Evolutionary conservation across 2,329 filamentous ascomycete species (phyloP).

Genomic region (Fusarium sp.): DNA sequence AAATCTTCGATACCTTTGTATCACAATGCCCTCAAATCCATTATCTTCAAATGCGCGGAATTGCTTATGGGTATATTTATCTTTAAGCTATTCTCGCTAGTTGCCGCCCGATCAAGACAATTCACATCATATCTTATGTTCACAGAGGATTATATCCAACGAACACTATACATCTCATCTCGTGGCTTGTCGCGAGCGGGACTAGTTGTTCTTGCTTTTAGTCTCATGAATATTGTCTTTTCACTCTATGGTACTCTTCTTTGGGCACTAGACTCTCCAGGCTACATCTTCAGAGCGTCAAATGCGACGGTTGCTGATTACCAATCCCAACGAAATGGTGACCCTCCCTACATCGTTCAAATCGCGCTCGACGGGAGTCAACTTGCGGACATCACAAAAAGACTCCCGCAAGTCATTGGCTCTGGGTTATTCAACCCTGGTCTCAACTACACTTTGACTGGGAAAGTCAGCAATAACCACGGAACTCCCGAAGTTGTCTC

Average conservation of each 20-base stretch:
- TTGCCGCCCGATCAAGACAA: conserved; percentile 30
- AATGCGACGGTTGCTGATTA: conserved; percentile 16
- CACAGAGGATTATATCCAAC: conserved; percentile 34
- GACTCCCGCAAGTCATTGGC: conserved; percentile 9
- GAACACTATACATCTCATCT: conserved; percentile 18
- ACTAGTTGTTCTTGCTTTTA: conserved; percentile 23
- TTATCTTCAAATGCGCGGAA: conserved; percentile 36
- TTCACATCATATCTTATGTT: conserved; percentile 41
- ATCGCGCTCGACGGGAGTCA: neutral
- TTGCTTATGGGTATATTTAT: conserved; percentile 32
- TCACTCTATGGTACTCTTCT: conserved; percentile 34
- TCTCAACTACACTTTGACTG: conserved; percentile 34
- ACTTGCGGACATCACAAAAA: neutral
- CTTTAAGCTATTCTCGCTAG: conserved; percentile 27
- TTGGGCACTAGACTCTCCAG: conserved; percentile 32
- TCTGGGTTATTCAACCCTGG: conserved; percentile 15
- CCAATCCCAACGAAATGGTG: neutral
- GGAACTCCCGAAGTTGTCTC: neutral
- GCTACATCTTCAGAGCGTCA: conserved; percentile 21
- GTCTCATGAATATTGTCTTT: conserved; percentile 7
- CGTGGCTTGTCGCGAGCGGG: conserved; percentile 21
- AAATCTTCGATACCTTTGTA: conserved; percentile 30
- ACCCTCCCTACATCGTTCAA: conserved; percentile 30
- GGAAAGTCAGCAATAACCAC: neutral
- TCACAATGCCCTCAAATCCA: conserved; percentile 36